Evolutionary conservation across 2,329 filamentous ascomycete genomes (phyloP).

Genomic region (Arthrobotrys iridis): DNA sequence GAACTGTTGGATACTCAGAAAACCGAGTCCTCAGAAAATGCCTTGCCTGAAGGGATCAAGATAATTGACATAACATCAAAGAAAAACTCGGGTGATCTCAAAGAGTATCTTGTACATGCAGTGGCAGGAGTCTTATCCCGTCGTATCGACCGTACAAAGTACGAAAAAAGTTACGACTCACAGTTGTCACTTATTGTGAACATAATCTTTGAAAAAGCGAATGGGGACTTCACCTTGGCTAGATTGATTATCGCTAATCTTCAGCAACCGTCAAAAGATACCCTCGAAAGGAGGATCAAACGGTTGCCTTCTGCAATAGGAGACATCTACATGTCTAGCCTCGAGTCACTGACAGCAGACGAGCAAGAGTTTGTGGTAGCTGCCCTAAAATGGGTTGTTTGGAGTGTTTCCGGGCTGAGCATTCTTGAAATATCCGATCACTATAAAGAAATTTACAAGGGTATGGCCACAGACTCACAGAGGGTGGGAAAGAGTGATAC

Average conservation of each 20-base stretch:
- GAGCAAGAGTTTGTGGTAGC: constrained; percentile 35
- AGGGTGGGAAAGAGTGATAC: neutral
- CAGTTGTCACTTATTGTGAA: constrained; percentile 6
- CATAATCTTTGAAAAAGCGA: constrained; percentile 32
- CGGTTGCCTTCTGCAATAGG: constrained; percentile 26
- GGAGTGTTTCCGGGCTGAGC: constrained; percentile 18
- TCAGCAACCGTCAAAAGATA: constrained; percentile 32
- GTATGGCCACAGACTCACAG: too few species aligned
- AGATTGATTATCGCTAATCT: constrained; percentile 40
- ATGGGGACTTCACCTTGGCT: constrained; percentile 34
- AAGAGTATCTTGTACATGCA: constrained; percentile 8
- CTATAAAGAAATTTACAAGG: constrained; percentile 30
- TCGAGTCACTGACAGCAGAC: constrained; percentile 20
- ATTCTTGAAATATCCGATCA: constrained; percentile 32
- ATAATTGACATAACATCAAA: constrained; percentile 27
- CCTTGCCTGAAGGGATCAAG: neutral
- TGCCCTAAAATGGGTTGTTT: constrained; percentile 39
- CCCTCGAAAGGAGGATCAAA: constrained; percentile 23
- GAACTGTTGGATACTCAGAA: neutral
- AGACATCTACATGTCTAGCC: constrained; percentile 32
- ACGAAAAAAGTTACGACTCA: constrained; percentile 11
- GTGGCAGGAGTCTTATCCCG: constrained; percentile 7
- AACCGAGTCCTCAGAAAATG: neutral
- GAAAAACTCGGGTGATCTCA: constrained; percentile 20
- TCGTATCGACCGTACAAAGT: constrained; percentile 5